Evolutionary conservation across 768 basidiomycete species (phyloP).

Genomic region (Pulveroboletus sp.): DNA sequence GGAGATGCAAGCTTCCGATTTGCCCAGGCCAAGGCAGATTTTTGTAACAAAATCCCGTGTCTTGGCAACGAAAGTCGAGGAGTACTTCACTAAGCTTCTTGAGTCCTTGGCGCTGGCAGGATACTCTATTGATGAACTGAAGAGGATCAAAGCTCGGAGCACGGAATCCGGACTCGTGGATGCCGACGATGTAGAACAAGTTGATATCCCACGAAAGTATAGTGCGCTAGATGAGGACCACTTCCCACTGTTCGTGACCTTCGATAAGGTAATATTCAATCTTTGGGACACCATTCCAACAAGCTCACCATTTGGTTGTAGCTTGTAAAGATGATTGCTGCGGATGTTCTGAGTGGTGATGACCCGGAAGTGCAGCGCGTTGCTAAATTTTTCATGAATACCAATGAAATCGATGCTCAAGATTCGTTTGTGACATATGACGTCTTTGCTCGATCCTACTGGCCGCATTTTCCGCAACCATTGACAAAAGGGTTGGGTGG

Average conservation of each 20-base stretch:
- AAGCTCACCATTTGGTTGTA: neutral
- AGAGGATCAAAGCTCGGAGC: constrained; percentile 20
- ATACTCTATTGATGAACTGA: constrained; percentile 38
- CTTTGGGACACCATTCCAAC: too few species aligned
- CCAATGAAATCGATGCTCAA: constrained; percentile 13
- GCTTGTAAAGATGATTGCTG: constrained; percentile 27
- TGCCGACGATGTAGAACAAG: constrained; percentile 23
- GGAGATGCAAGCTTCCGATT: constrained; percentile 29
- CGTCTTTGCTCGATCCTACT: constrained; percentile 49
- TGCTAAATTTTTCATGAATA: constrained; percentile 14
- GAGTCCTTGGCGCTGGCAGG: constrained; percentile 39
- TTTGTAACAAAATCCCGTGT: constrained; percentile 70
- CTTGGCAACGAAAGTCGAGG: constrained; percentile 62
- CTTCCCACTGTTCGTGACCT: constrained; percentile 70
- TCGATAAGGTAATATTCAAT: constrained; percentile 45
- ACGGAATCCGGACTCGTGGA: constrained; percentile 34
- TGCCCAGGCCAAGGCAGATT: constrained; percentile 56
- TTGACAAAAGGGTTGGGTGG: constrained; percentile 38
- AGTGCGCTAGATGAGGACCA: constrained; percentile 55
- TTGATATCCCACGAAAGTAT: constrained; percentile 41
- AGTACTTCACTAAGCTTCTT: constrained; percentile 55
- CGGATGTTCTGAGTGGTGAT: constrained; percentile 14
- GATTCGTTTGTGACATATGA: constrained; percentile 41
- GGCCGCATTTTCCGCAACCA: constrained; percentile 53
- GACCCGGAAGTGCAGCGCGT: constrained; percentile 1